Evolutionary conservation across 2,329 filamentous ascomycete genomes (phyloP).

Genomic region (Pseudogymnoascus verrucosus): DNA sequence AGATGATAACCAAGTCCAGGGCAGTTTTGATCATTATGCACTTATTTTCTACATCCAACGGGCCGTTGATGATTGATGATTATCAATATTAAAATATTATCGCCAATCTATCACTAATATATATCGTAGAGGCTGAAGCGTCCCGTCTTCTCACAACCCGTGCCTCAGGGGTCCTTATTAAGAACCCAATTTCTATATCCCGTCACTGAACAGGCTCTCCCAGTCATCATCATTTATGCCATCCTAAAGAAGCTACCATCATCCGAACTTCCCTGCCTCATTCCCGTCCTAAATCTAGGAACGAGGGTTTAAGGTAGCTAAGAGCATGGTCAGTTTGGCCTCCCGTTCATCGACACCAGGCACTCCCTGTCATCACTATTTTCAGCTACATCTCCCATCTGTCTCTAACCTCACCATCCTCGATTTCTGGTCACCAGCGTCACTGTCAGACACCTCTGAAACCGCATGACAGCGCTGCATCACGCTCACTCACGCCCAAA

Average conservation of each 20-base stretch:
- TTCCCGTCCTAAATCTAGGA: neutral
- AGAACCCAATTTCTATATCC: neutral
- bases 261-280: neutral
- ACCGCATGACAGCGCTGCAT: neutral
- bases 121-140: neutral
- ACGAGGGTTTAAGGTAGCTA: neutral
- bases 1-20: neutral
- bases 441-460: neutral
- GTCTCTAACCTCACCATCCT: neutral
- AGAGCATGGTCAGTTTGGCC: neutral
- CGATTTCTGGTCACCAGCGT: neutral
- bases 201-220: neutral
- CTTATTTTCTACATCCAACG: neutral
- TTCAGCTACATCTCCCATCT: neutral
- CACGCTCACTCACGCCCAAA: neutral
- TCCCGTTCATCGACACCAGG: neutral
- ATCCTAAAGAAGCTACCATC: neutral
- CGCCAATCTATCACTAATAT: slow-evolving; percentile 4
- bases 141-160: neutral
- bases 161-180: neutral
- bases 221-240: neutral
- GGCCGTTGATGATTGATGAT: neutral
- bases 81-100: neutral
- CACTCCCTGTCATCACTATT: neutral
- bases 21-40: neutral